Percentiles rank a stretch among this genome's conserved stretches.
These are phyloP conservation scores for Syzygium grande DNA, from an alignment of 345 rosid species.

Conservation along the genomic window DNA sequence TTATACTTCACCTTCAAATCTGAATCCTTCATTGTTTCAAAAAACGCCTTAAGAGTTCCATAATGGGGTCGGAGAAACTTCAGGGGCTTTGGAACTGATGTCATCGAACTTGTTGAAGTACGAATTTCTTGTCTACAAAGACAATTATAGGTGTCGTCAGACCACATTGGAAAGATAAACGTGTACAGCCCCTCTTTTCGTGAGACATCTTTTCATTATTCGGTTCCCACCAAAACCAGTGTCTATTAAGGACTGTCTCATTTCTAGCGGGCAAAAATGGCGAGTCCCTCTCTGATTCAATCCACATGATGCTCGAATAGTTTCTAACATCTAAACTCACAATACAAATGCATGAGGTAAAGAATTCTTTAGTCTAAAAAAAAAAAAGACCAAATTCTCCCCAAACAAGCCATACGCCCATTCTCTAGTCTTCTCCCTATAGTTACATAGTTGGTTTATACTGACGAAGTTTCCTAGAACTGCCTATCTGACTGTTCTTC, in stretches of 20 bases:
- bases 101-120: slow-evolving; percentile 93
- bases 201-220: not conserved
- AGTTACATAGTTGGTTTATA: not conserved
- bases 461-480: not conserved
- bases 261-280: not conserved
- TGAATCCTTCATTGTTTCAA: slow-evolving; percentile 53
- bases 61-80: slow-evolving; percentile 98
- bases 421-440: not conserved
- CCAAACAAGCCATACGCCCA: not conserved
- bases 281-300: not conserved
- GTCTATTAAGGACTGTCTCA: not conserved
- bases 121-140: slow-evolving; percentile 79
- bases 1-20: slow-evolving; percentile 57
- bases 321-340: not conserved
- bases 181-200: not conserved
- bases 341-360: not conserved
- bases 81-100: slow-evolving; percentile 95
- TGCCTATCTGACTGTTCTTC: not conserved
- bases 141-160: not conserved
- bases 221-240: not conserved
- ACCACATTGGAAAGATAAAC: not conserved
- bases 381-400: not conserved
- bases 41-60: slow-evolving; percentile 69
- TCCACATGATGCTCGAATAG: not conserved
- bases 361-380: not conserved